These are phyloP conservation scores for Eucalyptus brandiana DNA, from an alignment of 345 rosid species.

Conservation along the genomic window DNA sequence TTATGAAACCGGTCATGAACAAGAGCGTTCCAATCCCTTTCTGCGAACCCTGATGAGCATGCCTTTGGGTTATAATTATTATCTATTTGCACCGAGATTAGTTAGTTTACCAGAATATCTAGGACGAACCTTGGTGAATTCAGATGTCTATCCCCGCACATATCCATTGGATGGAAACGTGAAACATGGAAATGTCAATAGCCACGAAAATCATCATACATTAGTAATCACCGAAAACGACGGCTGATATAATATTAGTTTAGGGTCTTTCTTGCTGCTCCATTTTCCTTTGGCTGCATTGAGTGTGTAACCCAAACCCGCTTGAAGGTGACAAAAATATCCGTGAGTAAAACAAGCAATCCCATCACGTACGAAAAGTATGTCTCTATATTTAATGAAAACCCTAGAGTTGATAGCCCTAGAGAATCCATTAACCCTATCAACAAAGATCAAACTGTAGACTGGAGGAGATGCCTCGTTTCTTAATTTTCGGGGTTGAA, in stretches of 20 bases:
- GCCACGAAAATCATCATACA: background rate
- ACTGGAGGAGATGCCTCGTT: background rate
- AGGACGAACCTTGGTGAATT: background rate
- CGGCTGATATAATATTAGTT: background rate
- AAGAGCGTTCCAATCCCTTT: background rate
- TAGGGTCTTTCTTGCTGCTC: background rate
- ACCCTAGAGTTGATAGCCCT: background rate
- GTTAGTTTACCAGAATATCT: background rate
- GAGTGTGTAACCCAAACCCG: background rate
- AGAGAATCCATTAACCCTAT: background rate
- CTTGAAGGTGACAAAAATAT: background rate
- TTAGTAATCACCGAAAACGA: background rate
- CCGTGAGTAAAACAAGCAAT: background rate
- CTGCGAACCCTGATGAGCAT: background rate
- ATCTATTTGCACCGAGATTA: background rate
- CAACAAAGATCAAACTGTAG: background rate
- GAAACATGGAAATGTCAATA: background rate
- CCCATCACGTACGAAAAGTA: background rate
- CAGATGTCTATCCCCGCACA: background rate
- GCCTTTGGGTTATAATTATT: background rate
- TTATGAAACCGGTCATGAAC: background rate
- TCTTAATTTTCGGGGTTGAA: background rate
- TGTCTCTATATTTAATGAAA: background rate
- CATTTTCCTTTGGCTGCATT: background rate
- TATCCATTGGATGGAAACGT: background rate